Base-by-base conservation (phyloP, 2,329 filamentous ascomycete genomes). In the Colletotrichum tabaci region DNA sequence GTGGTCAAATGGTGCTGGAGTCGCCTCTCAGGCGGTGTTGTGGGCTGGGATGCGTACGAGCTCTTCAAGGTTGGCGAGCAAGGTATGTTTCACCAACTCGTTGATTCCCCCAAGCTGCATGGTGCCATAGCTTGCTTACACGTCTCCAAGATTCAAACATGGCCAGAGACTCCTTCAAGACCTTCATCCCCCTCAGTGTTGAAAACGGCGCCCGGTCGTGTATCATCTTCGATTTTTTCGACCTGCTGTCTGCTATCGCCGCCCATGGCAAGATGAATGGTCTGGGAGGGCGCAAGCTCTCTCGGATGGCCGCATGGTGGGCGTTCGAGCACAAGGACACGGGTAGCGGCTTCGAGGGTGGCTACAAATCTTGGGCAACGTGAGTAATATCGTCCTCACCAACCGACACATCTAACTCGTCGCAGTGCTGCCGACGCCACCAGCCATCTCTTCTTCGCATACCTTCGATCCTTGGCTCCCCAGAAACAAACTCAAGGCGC, bases 1-100 rank as follows among this genome's bases (percentile, higher is more conserved):
- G 95, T 98, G 52, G 87, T 96, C 75, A 99, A 98, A 86, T 99
- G 96, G 96, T 98, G 96, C 82, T 99, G 96, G 96, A 95, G 94
- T 80, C 91, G 96, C 83, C 86, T 99, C 61, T 90, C 93, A 52
- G 94, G 95, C 71, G 96, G 96, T 78, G 91, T 99, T 16, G 95
- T 99, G 46, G 95, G 94, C 69, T 98, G 96, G 96, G 95, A 98
- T 78, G 94, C 94, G 52, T 99, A 99, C 79, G 95, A 98, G 80
- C 88, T 97, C 26, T 99, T 99, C 87, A 95, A 93, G 78, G 92
- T 97, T 75, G 96, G 96, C 79, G 96, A 99, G 84, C 90, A 93
- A 86, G 95, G 95, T 97, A 88, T 60, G 82, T 72, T n/a, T 67
- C 50, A 69, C 23, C 15, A 44, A 63, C 42, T 38, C 40, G 52